phyloP scores from a whole-genome alignment of 148 eudicot species.

The Diospyros kaki region DNA sequence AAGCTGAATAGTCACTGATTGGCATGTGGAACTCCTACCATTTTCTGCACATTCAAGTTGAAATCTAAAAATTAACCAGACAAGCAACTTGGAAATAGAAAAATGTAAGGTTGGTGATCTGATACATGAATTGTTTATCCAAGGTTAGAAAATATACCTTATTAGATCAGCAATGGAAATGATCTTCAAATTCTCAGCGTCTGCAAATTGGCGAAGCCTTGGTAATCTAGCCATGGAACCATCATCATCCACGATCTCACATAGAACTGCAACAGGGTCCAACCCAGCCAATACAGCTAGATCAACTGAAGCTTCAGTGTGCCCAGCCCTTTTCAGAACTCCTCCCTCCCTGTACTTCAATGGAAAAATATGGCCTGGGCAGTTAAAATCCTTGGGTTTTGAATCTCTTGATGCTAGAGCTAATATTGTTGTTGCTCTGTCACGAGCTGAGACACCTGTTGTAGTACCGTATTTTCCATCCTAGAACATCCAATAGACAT shows the following conservation, averaged over 20 bases:
- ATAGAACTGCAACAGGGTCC: constrained; percentile 60
- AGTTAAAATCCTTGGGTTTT: constrained; percentile 69
- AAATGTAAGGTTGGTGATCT: background rate
- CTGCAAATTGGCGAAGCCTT: constrained; percentile 57
- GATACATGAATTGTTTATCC: background rate
- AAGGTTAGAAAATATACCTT: constrained; percentile 29
- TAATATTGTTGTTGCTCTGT: constrained; percentile 55
- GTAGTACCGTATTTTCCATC: constrained; percentile 79
- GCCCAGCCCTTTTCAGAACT: constrained; percentile 76
- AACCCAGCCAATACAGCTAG: constrained; percentile 67
- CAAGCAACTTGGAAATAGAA: background rate
- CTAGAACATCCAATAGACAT: constrained; percentile 24
- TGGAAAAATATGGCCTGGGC: constrained; percentile 83
- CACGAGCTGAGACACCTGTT: constrained; percentile 72
- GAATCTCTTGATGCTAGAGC: constrained; percentile 68
- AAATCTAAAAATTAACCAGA: background rate
- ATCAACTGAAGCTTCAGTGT: constrained; percentile 80
- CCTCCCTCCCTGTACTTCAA: constrained; percentile 75
- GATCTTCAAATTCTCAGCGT: constrained; percentile 58
- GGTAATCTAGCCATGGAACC: constrained; percentile 89
- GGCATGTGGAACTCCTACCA: background rate
- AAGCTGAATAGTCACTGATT: background rate
- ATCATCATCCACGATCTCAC: constrained; percentile 87
- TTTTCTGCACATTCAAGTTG: background rate
- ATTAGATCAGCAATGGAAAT: constrained; percentile 71